Evolutionary conservation across 1,284 basidiomycete species (phyloP).

Genomic region (Sphaerobolus stellatus): DNA sequence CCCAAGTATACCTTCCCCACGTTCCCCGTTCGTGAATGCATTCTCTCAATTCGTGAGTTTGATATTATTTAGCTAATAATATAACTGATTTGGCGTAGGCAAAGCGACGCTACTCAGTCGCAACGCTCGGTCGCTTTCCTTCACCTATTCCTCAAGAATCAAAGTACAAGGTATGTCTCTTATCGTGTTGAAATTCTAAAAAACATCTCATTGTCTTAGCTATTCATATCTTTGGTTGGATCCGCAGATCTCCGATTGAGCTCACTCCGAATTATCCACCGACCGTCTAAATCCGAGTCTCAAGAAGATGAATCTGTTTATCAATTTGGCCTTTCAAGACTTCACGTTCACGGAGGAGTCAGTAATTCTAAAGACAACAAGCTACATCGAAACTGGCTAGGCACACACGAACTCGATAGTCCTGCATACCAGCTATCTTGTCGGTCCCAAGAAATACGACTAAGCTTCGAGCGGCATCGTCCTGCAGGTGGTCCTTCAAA

Average conservation of each 20-base stretch:
- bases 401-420: slow-evolving; percentile 26
- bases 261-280: slow-evolving; percentile 16
- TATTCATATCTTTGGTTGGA: slow-evolving; percentile 26
- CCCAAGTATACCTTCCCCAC: slow-evolving; percentile 32
- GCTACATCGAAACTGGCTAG: slow-evolving; percentile 55
- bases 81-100: not conserved
- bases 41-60: slow-evolving; percentile 34
- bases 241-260: slow-evolving; percentile 26
- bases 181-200: not conserved
- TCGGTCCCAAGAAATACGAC: too few species aligned
- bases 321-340: slow-evolving; percentile 15
- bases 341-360: slow-evolving; percentile 25
- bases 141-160: not conserved
- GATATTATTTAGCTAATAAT: not conserved
- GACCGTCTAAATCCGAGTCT: not conserved
- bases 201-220: slow-evolving; percentile 12
- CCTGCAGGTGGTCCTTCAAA: not conserved
- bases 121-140: too few species aligned
- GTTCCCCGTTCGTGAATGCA: slow-evolving; percentile 36
- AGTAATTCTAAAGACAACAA: slow-evolving; percentile 46
- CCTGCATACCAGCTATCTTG: not conserved
- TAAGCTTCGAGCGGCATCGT: not conserved
- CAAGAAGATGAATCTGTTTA: slow-evolving; percentile 12
- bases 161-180: not conserved
- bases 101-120: not conserved